Evolutionary conservation across 306 rosid species (phyloP).

Genomic region (Quercus mongolica): DNA sequence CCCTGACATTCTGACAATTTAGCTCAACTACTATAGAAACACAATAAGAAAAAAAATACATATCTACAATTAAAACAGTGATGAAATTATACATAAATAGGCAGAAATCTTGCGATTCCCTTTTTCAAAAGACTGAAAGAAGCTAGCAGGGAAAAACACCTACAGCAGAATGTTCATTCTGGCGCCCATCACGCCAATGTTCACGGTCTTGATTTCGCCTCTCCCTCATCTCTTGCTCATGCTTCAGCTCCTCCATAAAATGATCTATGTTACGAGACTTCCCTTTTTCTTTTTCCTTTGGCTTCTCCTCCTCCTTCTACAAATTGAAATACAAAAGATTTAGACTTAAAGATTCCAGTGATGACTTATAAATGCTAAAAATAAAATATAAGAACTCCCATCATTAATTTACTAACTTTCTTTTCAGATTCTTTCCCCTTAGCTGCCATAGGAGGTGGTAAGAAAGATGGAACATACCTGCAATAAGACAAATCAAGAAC

Average conservation of each 20-base stretch:
- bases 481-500: constrained; percentile 42
- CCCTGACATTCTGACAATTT: neutral
- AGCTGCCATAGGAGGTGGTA: constrained; percentile 97
- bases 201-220: constrained; percentile 94
- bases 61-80: neutral
- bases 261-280: constrained; percentile 88
- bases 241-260: constrained; percentile 97
- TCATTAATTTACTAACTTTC: constrained; percentile 52
- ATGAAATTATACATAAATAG: constrained; percentile 7
- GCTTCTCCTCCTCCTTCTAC: constrained; percentile 91
- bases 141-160: constrained; percentile 24
- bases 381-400: constrained; percentile 8
- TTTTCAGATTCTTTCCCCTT: constrained; percentile 92
- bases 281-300: constrained; percentile 87
- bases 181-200: constrained; percentile 76
- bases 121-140: neutral
- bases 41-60: neutral
- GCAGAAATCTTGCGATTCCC: neutral
- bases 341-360: constrained; percentile 21
- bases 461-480: constrained; percentile 97
- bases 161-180: constrained; percentile 62
- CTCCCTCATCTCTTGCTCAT: constrained; percentile 94
- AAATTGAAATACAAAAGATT: constrained; percentile 27
- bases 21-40: neutral
- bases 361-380: neutral